Conservation (phyloP, 345 rosid species). For the Durio zibethinus region DNA sequence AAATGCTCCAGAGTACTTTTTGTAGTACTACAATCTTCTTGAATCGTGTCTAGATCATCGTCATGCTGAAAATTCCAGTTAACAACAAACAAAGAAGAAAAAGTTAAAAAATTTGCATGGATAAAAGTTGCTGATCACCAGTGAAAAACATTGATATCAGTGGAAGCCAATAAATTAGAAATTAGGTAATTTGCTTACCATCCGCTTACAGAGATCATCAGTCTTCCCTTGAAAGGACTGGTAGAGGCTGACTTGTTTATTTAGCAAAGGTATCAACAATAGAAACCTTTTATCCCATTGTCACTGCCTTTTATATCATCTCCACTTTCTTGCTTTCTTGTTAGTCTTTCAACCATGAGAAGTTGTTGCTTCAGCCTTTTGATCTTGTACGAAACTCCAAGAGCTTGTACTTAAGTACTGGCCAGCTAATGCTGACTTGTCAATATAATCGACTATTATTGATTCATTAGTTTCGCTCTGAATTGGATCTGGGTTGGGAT, state of each 20-base stretch:
- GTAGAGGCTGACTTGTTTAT: conserved; percentile 74
- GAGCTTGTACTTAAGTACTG: conserved; percentile 54
- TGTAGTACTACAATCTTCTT: conserved; percentile 24
- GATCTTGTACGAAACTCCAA: conserved; percentile 89
- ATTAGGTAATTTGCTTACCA: conserved; percentile 44
- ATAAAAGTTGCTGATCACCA: too few species aligned
- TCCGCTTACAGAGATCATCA: conserved; percentile 81
- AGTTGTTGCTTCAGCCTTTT: conserved; percentile 91
- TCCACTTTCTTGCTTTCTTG: conserved; percentile 54
- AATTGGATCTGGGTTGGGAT: conserved; percentile 15
- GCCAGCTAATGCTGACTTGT: conserved; percentile 26
- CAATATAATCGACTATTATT: conserved; percentile 18
- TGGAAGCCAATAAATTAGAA: not conserved
- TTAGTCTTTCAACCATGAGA: conserved; percentile 74
- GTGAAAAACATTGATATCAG: not conserved
- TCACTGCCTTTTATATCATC: conserved; percentile 36
- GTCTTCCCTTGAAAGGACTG: conserved; percentile 84
- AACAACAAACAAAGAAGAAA: not conserved
- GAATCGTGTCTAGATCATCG: conserved; percentile 29
- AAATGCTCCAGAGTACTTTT: conserved; percentile 54
- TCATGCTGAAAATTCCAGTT: conserved; percentile 46
- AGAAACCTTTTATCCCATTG: conserved; percentile 39
- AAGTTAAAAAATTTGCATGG: too few species aligned
- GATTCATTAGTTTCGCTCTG: conserved; percentile 34
- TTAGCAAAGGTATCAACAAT: conserved; percentile 56